Evolutionary conservation across 495 filamentous ascomycete genomes (phyloP).

Genomic region (Xylaria grammica): DNA sequence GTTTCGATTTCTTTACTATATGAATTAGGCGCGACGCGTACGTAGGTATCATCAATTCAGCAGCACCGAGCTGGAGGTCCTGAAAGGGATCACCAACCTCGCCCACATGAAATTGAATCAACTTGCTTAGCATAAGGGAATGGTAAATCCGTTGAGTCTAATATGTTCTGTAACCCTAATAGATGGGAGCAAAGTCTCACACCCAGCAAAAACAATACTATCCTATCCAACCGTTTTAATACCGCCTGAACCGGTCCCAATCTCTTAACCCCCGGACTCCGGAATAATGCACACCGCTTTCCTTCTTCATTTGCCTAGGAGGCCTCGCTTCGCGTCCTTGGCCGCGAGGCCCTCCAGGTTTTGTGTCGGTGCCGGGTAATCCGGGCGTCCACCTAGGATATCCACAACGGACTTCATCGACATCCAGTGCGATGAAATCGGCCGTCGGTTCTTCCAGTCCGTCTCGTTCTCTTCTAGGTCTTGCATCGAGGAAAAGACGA

Average conservation of each 20-base stretch:
- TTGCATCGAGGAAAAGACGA: constrained; percentile 82
- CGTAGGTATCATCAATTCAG: too few relatives aligned
- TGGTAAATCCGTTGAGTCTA: constrained; percentile 4
- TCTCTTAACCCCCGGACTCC: constrained; percentile 14
- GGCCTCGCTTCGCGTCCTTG: constrained; percentile 61
- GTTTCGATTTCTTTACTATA: too few relatives aligned
- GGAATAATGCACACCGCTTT: constrained; percentile 1
- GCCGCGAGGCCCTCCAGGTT: constrained; percentile 53
- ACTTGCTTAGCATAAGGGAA: too few relatives aligned
- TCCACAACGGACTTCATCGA: constrained; percentile 81
- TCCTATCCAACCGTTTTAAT: neutral
- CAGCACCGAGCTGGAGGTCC: too few relatives aligned
- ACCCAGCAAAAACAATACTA: neutral
- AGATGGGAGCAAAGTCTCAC: neutral
- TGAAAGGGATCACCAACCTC: too few relatives aligned
- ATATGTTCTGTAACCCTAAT: constrained; percentile 6
- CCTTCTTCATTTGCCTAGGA: constrained; percentile 27
- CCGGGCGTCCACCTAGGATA: constrained; percentile 75
- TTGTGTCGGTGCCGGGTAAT: constrained; percentile 47
- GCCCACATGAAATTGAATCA: too few relatives aligned
- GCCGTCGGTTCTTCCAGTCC: constrained; percentile 88
- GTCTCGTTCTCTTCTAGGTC: constrained; percentile 82
- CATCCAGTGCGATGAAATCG: constrained; percentile 86
- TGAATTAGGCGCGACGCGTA: too few relatives aligned
- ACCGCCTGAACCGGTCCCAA: constrained; percentile 9